phyloP scores from a whole-genome alignment of 2,329 filamentous ascomycete species.

The Chlorencoelia australis region DNA sequence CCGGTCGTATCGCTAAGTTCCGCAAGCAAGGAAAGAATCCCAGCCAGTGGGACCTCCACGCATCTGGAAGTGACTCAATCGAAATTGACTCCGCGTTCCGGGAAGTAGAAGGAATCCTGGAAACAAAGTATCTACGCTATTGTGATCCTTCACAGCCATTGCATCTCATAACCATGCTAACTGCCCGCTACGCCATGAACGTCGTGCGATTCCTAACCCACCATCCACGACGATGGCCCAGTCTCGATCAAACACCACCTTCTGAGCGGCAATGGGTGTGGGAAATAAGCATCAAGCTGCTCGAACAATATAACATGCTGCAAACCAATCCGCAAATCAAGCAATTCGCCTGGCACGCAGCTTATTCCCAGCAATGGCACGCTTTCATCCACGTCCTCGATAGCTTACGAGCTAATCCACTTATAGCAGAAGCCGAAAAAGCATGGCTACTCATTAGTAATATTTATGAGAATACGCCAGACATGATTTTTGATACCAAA shows the following conservation, averaged over 20 bases:
- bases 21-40: constrained; percentile 2
- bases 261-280: constrained; percentile 26
- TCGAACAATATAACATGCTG: constrained; percentile 27
- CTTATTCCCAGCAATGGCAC: constrained; percentile 28
- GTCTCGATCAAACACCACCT: constrained; percentile 18
- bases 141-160: constrained; percentile 30
- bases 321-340: constrained; percentile 26
- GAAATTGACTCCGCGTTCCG: constrained; percentile 13
- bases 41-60: constrained; percentile 2
- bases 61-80: background rate
- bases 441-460: constrained; percentile 28
- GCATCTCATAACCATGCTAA: constrained; percentile 21
- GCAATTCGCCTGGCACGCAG: constrained; percentile 27
- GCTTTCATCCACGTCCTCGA: constrained; percentile 29
- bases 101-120: constrained; percentile 29
- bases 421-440: constrained; percentile 23
- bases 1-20: constrained; percentile 3
- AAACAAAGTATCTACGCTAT: constrained; percentile 31
- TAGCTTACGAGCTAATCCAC: constrained; percentile 27
- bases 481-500: constrained; percentile 19
- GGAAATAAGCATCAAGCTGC: constrained; percentile 23
- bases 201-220: constrained; percentile 17
- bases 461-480: constrained; percentile 27
- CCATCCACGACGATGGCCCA: constrained; percentile 26
- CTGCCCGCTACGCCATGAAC: constrained; percentile 9